A percentile compares a stretch with the other conserved stretches of the same genome.
phyloP scores from a whole-genome alignment of 176 grass and related monocot genomes.

The Stipa capillata region DNA sequence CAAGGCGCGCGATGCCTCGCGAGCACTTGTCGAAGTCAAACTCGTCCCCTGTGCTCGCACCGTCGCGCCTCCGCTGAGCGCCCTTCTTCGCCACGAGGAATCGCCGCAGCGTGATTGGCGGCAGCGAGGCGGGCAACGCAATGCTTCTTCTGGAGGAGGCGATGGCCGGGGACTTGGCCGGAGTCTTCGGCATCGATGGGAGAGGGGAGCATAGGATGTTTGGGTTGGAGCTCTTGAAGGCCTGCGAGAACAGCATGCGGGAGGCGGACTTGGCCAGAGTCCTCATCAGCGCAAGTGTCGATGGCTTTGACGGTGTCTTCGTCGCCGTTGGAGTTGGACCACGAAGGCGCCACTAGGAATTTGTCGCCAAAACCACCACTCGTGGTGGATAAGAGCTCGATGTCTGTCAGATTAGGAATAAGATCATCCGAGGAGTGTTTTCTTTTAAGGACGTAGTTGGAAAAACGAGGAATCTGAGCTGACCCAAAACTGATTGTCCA shows the following conservation, averaged over 20 bases:
- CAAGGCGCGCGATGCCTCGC: slow-evolving; percentile 46
- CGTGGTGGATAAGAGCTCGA: too few relatives aligned
- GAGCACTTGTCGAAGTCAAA: slow-evolving; percentile 62
- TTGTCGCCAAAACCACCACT: too few relatives aligned
- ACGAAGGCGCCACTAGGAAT: too few relatives aligned
- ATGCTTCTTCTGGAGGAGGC: slow-evolving; percentile 37
- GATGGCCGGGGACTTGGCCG: not conserved
- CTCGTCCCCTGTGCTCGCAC: not conserved
- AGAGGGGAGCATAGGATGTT: slow-evolving; percentile 52
- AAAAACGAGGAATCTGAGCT: too few relatives aligned
- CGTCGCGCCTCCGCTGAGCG: slow-evolving; percentile 16
- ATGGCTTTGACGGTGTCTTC: slow-evolving; percentile 35
- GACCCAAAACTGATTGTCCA: too few relatives aligned
- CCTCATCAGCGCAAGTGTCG: not conserved
- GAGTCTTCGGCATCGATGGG: slow-evolving; percentile 25
- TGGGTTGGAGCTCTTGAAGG: slow-evolving; percentile 68
- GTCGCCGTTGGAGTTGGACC: too few relatives aligned
- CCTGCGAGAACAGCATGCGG: not conserved
- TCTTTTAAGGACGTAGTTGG: too few relatives aligned
- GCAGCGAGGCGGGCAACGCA: not conserved
- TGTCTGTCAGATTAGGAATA: too few relatives aligned
- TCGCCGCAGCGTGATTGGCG: slow-evolving; percentile 28
- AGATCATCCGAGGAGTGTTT: too few relatives aligned
- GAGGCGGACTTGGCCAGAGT: slow-evolving; percentile 19
- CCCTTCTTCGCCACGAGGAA: slow-evolving; percentile 78